Base-by-base conservation (phyloP, 768 basidiomycete species). In the Gloeophyllum trabeum region DNA sequence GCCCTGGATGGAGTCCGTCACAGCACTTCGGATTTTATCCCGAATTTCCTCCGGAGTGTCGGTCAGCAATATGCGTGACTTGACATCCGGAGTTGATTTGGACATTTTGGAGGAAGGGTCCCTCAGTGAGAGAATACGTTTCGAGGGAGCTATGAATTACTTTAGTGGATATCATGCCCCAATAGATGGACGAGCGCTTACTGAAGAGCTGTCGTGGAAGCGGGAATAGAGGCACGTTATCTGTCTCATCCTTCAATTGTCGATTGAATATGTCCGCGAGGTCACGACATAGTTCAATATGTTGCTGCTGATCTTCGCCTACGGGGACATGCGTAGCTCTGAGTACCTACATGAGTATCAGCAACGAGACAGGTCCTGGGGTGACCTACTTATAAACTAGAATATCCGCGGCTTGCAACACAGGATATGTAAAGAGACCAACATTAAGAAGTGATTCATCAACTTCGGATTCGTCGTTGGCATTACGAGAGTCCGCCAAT, bases 261-360 rank as follows among this genome's bases (percentile, higher is more conserved):
- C 75, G 70, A 56, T 97, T 97, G 65, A 94, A 94, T 5, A 62
- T 64, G 14, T 86, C 76, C 0, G 88, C 91, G 7, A 96, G 62
- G 51, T 93, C 89, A 23, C 90, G 78, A 14, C 74, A 73, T 0
- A 98, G 75, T 53, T 96, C 92, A 32, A 97, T 73, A 54, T 98
- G 94, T 62, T 98, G 94, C 18, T 78, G 76, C 55, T 97, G 94
- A 58, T 98, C 94, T 53, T 97, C 92, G 20, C 94, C 94, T 4
- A 98, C 93, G 0, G 94, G 94, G 1, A 98, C 85, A 56, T 92
- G 86, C 0, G 91, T 94, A 2, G 91, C 76, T 50, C 92, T n/a
- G n/a, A n/a, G n/a, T n/a, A n/a, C n/a, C n/a, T n/a, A n/a, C n/a
- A n/a, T n/a, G n/a, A n/a, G n/a, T n/a, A n/a, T n/a, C n/a, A n/a